A percentile compares a stretch with the other conserved stretches of the same genome.
These are phyloP conservation scores for Teratosphaeria pseudoeucalypti DNA, from an alignment of 2,329 filamentous ascomycete genomes.

Conservation along the genomic window DNA sequence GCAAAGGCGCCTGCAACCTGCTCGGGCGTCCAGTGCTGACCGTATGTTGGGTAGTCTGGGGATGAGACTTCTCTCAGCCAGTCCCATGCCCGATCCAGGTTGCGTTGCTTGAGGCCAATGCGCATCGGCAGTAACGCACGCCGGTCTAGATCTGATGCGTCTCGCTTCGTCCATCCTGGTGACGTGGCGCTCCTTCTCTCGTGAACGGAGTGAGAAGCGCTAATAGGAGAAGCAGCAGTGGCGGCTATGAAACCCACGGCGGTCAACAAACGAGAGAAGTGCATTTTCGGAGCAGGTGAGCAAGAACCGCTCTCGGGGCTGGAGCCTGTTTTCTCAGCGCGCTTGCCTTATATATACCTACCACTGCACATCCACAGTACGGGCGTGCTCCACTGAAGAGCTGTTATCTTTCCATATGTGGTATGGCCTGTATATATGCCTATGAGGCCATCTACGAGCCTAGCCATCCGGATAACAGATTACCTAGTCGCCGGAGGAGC, in stretches of 20 bases:
- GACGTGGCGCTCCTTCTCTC: constrained; percentile 21
- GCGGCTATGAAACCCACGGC: constrained; percentile 9
- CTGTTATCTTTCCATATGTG: neutral
- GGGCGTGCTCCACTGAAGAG: neutral
- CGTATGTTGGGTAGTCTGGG: constrained; percentile 31
- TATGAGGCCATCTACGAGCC: neutral
- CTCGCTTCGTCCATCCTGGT: constrained; percentile 19
- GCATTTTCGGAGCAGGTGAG: constrained; percentile 9
- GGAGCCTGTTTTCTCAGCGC: neutral
- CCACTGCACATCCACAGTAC: neutral
- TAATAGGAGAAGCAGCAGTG: constrained; percentile 14
- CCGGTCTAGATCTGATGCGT: constrained; percentile 19
- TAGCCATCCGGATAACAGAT: too few relatives aligned
- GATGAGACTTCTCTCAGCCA: constrained; percentile 31
- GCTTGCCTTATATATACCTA: neutral
- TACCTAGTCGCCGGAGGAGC: neutral
- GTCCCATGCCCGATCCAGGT: constrained; percentile 22
- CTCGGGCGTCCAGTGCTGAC: constrained; percentile 31
- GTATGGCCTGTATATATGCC: neutral
- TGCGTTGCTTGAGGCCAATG: constrained; percentile 26
- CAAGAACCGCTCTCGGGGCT: neutral
- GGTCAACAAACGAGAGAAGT: constrained; percentile 11
- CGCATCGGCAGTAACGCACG: constrained; percentile 24
- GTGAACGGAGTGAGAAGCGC: constrained; percentile 18
- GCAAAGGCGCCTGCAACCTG: constrained; percentile 34